Base-by-base conservation (phyloP, 495 filamentous ascomycete species). In the Penicillium angulare region DNA sequence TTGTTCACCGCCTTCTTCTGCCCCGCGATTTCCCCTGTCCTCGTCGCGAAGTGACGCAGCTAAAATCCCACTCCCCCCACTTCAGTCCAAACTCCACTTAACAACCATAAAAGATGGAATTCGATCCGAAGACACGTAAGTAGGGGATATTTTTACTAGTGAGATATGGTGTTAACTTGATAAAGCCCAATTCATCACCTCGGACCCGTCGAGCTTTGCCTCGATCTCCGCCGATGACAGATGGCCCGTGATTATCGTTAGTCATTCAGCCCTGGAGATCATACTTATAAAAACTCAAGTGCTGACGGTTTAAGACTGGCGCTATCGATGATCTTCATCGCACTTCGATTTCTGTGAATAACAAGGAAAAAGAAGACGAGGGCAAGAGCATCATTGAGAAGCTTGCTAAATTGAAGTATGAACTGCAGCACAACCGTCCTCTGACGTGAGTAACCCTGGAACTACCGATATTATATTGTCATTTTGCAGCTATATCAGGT, bases 261-360 rank as follows among this genome's bases (percentile, higher is more conserved):
- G 82, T 48, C 16, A 18, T 18, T 16, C 15, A 32, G 6, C 17
- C 16, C 2, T 3, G 21, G 16, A 13, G 29, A 40, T 35, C n/a
- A n/a, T n/a, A n/a, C n/a, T n/a, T n/a, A 39, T 6, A n/a, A 16
- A 26, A 4, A 39, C 8, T 46, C n/a, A 47, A 48, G 42, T 31
- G 35, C 55, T 58, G 20, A 60, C 26, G 32, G 27, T 39, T 10
- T 35, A 58, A 97, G 92, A 97, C 93, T 15, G 84, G 90, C 67
- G 91, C 88, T 22, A 96, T 98, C 65, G 92, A 97, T 65, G 91
- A 97, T 65, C 78, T 92, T 17, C 91, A 96, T 69, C 87, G 87
- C 4, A 79, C 87, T 16, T 84, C 90, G 0, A 53, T 46, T 31
- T 49, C 66, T 27, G 77, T 77, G 17, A 72, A 75, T 22, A 78